These are phyloP conservation scores for Suhomyces canberraensis DNA, from an alignment of 805 yeast species.

Conservation along the genomic window DNA sequence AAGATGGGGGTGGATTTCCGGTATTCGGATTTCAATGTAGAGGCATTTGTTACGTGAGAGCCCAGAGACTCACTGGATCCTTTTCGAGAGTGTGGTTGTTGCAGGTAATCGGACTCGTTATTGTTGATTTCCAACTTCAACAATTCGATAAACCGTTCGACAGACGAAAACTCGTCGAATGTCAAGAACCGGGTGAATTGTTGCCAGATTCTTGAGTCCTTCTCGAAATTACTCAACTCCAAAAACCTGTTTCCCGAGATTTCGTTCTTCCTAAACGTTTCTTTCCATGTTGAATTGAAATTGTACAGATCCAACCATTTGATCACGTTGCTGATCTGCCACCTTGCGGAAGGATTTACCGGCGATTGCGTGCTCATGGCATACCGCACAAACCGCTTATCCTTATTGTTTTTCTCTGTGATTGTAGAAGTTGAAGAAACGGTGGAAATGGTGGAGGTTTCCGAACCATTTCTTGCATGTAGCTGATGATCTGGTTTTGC, in stretches of 20 bases:
- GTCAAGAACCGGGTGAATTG: constrained; percentile 32
- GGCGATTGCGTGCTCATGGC: constrained; percentile 38
- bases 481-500: constrained; percentile 2
- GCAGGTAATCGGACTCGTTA: constrained; percentile 4
- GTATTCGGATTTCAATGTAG: constrained; percentile 21
- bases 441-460: constrained; percentile 31
- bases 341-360: constrained; percentile 44
- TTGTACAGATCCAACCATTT: constrained; percentile 66
- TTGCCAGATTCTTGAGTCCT: constrained; percentile 43
- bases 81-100: constrained; percentile 15
- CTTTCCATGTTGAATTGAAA: constrained; percentile 75
- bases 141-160: constrained; percentile 54
- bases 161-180: constrained; percentile 47
- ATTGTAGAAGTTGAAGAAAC: constrained; percentile 30
- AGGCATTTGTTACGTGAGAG: constrained; percentile 8
- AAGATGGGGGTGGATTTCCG: constrained; percentile 33
- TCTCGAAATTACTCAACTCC: constrained; percentile 64
- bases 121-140: constrained; percentile 24
- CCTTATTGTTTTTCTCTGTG: constrained; percentile 30
- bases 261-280: constrained; percentile 53
- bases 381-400: constrained; percentile 40
- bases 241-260: constrained; percentile 64
- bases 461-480: constrained; percentile 35
- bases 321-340: constrained; percentile 69
- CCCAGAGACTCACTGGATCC: constrained; percentile 15